These are phyloP conservation scores for Populus hybrid DNA, from an alignment of 441 rosid species.

Conservation along the genomic window DNA sequence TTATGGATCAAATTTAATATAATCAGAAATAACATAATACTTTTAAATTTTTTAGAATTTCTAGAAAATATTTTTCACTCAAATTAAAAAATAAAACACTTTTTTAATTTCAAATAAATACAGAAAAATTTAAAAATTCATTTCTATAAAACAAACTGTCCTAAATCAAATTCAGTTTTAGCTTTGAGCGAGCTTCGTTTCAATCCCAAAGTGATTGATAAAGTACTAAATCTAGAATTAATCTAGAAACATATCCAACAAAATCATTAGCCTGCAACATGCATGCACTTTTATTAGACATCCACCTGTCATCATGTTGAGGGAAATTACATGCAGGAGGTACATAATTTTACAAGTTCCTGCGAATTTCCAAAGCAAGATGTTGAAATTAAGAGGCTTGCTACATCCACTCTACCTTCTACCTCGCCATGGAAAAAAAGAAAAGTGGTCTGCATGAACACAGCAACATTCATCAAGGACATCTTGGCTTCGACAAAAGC, in stretches of 20 bases:
- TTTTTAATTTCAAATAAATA: too few relatives aligned
- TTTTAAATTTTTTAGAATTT: too few relatives aligned
- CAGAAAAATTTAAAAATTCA: too few relatives aligned
- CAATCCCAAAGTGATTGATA: not conserved
- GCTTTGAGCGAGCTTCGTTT: not conserved
- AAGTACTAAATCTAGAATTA: too few relatives aligned
- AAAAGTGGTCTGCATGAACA: not conserved
- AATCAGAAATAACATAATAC: accelerated
- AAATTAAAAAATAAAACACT: too few relatives aligned
- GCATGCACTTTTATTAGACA: too few relatives aligned
- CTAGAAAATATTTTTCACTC: accelerated
- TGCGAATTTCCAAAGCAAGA: not conserved
- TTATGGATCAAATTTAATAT: too few relatives aligned
- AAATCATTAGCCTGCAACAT: not conserved
- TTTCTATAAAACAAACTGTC: too few relatives aligned
- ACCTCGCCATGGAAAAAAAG: not conserved
- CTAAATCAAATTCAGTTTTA: too few relatives aligned
- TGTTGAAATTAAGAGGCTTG: not conserved
- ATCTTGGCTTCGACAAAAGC: not conserved
- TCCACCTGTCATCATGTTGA: not conserved
- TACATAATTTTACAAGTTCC: not conserved
- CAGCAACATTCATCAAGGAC: not conserved
- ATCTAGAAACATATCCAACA: too few relatives aligned
- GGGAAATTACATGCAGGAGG: not conserved
- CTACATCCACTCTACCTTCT: not conserved